Base-by-base conservation (phyloP, 2,329 filamentous ascomycete species). In the Madurella mycetomatis region DNA sequence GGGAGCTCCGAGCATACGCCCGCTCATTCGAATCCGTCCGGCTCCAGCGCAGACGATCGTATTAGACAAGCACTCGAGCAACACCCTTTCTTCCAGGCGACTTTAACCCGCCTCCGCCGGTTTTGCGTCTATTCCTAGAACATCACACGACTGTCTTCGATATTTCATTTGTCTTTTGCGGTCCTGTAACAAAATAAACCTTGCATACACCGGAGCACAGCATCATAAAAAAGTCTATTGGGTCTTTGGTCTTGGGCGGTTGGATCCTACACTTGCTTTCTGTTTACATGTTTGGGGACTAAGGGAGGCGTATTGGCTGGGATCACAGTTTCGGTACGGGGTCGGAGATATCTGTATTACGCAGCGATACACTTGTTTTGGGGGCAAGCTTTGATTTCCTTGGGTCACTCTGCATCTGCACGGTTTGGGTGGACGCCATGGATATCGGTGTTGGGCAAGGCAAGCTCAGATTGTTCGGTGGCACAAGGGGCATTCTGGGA, bases 11-110 rank as follows among this genome's bases (percentile, higher is more conserved):
- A 67, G 86, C 87, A 62, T 96, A 96, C 71, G 88, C 89, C 62
- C 88, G 87, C 67, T 90, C 88, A 2, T 96, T 96, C 69, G 92
- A 96, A 71, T 88, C 91, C 62, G 85, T 87, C 54, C 81, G 88
- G 58, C 68, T 76, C 51, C 79, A 82, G 64, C 78, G 81, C 62
- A 73, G 81, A 65, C 72, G 84, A 74, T 79, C 81, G 31, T 76
- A 78, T 66, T 83, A 77, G 67, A 57, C 51, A 41, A 56, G 9
- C 8, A 59, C 58, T 25, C 58, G 51, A 62, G 61, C 46, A 50
- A 51, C 54, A 53, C 65, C 60, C 49, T 47, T 54, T 43, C 43
- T 16, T 15, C 41, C 44, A 45, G 51, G 50, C 60, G 48, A 60
- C 59, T 59, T 60, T 59, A 63, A 59, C 59, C 57, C 58, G 56